phyloP scores from a whole-genome alignment of 179 eudicot species.

The Drosera spatulata region DNA sequence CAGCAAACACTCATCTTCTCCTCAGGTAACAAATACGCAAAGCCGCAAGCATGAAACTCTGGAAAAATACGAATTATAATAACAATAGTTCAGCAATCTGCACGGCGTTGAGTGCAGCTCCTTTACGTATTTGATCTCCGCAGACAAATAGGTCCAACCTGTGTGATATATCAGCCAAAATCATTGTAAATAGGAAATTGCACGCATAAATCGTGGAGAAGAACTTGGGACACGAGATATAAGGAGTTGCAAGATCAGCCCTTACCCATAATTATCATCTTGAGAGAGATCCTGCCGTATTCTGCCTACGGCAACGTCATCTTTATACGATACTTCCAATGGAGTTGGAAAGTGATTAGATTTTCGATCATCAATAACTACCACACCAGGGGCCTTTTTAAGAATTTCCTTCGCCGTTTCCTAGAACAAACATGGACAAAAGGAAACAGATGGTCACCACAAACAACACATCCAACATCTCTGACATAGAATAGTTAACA shows the following conservation, averaged over 20 bases:
- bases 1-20: too few relatives aligned
- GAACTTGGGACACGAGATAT: too few relatives aligned
- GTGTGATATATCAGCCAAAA: not conserved
- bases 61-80: too few relatives aligned
- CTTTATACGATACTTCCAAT: conserved; percentile 81
- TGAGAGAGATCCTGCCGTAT: conserved; percentile 83
- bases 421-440: not conserved
- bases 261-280: conserved; percentile 63
- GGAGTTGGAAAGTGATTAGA: conserved; percentile 83
- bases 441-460: not conserved
- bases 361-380: conserved; percentile 75
- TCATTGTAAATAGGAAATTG: not conserved
- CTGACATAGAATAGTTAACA: too few relatives aligned
- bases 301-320: conserved; percentile 88
- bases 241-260: not conserved
- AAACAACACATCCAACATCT: too few relatives aligned
- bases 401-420: conserved; percentile 68
- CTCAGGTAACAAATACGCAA: too few relatives aligned
- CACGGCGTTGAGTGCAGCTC: conserved; percentile 85
- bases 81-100: conserved; percentile 95
- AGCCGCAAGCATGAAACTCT: too few relatives aligned
- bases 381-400: conserved; percentile 68
- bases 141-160: conserved; percentile 88
- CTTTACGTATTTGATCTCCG: conserved; percentile 94
- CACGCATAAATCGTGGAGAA: not conserved